A percentile compares a stretch with the other conserved stretches of the same genome.
These are phyloP conservation scores for Fonsecaea pugnacius DNA, from an alignment of 2,329 filamentous ascomycete genomes.

Conservation along the genomic window DNA sequence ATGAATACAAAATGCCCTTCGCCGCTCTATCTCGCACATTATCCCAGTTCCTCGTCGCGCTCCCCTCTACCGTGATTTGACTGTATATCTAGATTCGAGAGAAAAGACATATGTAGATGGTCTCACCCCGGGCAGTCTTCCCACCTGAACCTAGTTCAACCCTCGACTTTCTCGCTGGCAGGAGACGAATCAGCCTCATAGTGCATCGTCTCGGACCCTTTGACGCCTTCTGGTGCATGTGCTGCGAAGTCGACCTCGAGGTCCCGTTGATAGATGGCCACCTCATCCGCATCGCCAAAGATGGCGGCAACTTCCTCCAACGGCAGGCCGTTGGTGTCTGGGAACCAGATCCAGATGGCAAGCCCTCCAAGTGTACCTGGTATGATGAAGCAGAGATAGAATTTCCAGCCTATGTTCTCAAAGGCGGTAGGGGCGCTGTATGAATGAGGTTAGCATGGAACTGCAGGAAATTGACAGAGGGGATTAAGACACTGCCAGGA, in stretches of 20 bases:
- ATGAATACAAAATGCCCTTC: no score
- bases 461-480: background rate
- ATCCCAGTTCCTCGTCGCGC: no score
- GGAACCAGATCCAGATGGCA: conserved; percentile 39
- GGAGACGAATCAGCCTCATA: conserved; percentile 8
- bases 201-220: conserved; percentile 5
- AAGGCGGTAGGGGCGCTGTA: conserved; percentile 40
- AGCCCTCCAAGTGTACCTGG: conserved; percentile 34
- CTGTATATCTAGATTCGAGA: no score
- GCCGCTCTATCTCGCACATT: no score
- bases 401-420: conserved; percentile 43
- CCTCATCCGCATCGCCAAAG: conserved; percentile 36
- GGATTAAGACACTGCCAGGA: background rate
- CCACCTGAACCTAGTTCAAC: background rate
- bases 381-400: conserved; percentile 47
- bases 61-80: background rate
- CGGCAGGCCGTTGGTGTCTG: conserved; percentile 41
- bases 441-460: background rate
- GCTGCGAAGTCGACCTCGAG: conserved; percentile 29
- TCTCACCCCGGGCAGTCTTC: no score
- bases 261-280: conserved; percentile 32
- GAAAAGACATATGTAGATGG: no score
- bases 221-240: conserved; percentile 6
- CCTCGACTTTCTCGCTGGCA: conserved; percentile 10
- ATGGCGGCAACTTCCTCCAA: conserved; percentile 42